Conservation (phyloP, 1,284 basidiomycete genomes). For the Xanthoconium separans region DNA sequence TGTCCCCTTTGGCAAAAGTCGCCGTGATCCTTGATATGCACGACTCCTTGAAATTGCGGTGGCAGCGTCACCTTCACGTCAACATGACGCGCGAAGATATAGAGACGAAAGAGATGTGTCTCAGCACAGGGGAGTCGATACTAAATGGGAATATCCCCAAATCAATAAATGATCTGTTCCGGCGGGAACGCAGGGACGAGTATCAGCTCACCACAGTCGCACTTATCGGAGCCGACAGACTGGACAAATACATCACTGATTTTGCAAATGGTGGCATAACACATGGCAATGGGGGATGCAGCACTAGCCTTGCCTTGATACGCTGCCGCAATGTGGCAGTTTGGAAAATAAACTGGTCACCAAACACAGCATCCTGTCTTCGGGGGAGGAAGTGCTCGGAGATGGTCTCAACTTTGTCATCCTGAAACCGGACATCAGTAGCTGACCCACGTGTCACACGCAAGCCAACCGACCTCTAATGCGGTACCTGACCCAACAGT, state of each 20-base stretch:
- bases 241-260: slow-evolving; percentile 34
- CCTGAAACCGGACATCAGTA: slow-evolving; percentile 14
- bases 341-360: slow-evolving; percentile 33
- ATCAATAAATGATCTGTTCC: slow-evolving; percentile 2
- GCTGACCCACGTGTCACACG: slow-evolving; percentile 3
- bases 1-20: slow-evolving; percentile 8
- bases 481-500: slow-evolving; percentile 6
- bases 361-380: slow-evolving; percentile 30
- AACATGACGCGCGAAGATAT: slow-evolving; percentile 27
- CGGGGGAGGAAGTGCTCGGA: slow-evolving; percentile 31
- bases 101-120: slow-evolving; percentile 30
- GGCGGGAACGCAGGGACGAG: neutral
- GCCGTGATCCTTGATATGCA: slow-evolving; percentile 21
- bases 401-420: slow-evolving; percentile 19
- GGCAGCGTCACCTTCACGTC: slow-evolving; percentile 32
- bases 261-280: slow-evolving; percentile 32
- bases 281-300: slow-evolving; percentile 28
- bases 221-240: slow-evolving; percentile 24
- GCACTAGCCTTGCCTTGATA: slow-evolving; percentile 27
- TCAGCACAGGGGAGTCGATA: slow-evolving; percentile 27
- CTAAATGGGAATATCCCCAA: slow-evolving; percentile 14
- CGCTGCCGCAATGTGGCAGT: slow-evolving; percentile 16
- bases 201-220: slow-evolving; percentile 25
- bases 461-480: slow-evolving; percentile 20
- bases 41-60: slow-evolving; percentile 28